Base-by-base conservation (phyloP, 352 stramenopile species). In the Globisporangium nagaii region DNA sequence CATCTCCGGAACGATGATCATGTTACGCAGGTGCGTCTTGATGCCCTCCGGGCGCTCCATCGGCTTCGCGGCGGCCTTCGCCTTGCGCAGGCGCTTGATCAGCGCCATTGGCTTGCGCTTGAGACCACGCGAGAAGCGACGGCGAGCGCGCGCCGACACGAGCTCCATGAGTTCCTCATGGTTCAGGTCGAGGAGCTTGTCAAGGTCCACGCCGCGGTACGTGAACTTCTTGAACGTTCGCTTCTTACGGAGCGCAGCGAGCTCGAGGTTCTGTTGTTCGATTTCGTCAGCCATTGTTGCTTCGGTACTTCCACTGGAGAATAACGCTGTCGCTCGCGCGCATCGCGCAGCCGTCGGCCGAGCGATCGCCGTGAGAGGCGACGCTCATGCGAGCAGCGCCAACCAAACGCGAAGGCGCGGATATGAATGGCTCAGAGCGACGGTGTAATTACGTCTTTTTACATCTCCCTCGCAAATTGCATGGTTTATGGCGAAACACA, bases 1-100 rank as follows among this genome's bases (percentile, higher is more conserved):
- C 97, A 99, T 99, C 84, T 99, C 97, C 51, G 97, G 97, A 54
- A 99, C 93, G 71, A 99, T 99, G 74, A 99, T 98, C 97, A 99
- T 99, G 87, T 99, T 98, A 81, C 97, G 91, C 59, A 99, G 76
- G 86, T 99, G 97, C 56, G 97, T 99, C 92, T 99, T 99, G 75
- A 99, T 97, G 66, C 93, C 90, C 68, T 96, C 87, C 19, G 97
- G 97, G 79, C 98, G 98, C 83, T 99, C 97, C 63, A 98, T 89
- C 47, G 94, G 88, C 61, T 84, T 87, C 58, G 96, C 95, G 58
- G 98, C 96, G 66, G 98, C 98, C 95, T 99, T 99, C 64, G 97
- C 96, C 82, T 99, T 98, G 62, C 96, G 86, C 58, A 99, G 91
- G 67, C 96, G 94, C 88, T 99, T 99, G 84, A 99, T 98, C 46